These are phyloP conservation scores for Leishmania tropica DNA, from an alignment of 208 protist species.

Conservation along the genomic window DNA sequence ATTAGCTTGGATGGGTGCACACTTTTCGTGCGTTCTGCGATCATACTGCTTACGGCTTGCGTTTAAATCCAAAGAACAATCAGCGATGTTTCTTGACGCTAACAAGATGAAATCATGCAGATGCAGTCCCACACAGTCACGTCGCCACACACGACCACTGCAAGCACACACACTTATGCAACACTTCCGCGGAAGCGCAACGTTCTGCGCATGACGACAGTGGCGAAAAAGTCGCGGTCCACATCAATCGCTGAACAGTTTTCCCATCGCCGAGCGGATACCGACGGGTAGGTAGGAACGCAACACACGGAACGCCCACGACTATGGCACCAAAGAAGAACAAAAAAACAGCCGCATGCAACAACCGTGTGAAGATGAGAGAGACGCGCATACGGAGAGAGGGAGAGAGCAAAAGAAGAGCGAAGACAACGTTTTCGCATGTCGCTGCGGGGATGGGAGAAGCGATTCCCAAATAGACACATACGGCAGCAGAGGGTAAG, in stretches of 20 bases:
- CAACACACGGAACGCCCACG: background rate
- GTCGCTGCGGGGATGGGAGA: background rate
- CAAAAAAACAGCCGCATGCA: background rate
- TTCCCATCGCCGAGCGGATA: background rate
- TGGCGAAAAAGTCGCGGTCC: background rate
- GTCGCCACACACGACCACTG: background rate
- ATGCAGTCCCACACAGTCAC: background rate
- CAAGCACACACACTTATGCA: background rate
- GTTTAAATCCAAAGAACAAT: slow-evolving; percentile 7
- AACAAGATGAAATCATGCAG: slow-evolving; percentile 11
- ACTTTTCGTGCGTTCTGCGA: background rate
- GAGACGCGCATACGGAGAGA: background rate
- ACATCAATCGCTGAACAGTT: background rate
- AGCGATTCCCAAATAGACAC: background rate
- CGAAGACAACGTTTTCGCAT: background rate
- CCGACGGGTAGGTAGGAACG: background rate
- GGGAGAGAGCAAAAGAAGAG: background rate
- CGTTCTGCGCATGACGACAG: background rate
- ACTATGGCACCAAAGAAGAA: background rate
- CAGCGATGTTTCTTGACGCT: slow-evolving; percentile 16
- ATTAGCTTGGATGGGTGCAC: background rate
- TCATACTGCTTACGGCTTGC: slow-evolving; percentile 26
- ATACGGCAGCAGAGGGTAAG: background rate
- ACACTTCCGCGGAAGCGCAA: background rate
- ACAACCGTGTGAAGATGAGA: background rate